A percentile compares a stretch with the other conserved stretches of the same genome.
Evolutionary conservation across 306 rosid species (phyloP).

Genomic region (Vigna reflexopilosa): DNA sequence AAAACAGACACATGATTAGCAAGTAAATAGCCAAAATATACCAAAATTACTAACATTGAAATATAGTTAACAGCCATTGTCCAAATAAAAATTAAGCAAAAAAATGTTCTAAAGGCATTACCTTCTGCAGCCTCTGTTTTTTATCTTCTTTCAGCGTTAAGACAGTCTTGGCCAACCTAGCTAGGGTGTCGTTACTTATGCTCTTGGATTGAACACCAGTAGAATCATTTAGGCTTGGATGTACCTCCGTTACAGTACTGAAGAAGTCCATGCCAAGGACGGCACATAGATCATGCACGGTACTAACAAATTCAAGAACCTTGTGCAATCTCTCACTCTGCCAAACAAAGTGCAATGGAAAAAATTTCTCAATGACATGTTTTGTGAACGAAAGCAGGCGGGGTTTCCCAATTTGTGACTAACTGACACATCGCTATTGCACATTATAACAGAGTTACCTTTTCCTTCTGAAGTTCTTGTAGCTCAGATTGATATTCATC

Average conservation of each 20-base stretch:
- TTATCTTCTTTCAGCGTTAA: slow-evolving; percentile 75
- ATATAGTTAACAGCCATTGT: slow-evolving; percentile 5
- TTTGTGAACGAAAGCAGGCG: slow-evolving; percentile 23
- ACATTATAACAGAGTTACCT: slow-evolving; percentile 59
- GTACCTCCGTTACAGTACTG: slow-evolving; percentile 92
- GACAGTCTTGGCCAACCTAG: slow-evolving; percentile 86
- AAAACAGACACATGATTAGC: slow-evolving; percentile 19
- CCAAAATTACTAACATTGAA: slow-evolving; percentile 27
- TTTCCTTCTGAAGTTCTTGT: slow-evolving; percentile 96
- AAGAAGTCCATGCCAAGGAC: slow-evolving; percentile 98
- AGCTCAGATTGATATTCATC: slow-evolving; percentile 91
- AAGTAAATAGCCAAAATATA: slow-evolving; percentile 3
- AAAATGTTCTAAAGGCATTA: slow-evolving; percentile 38
- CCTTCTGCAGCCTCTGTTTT: slow-evolving; percentile 83
- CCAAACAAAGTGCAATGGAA: slow-evolving; percentile 47
- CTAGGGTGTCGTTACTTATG: slow-evolving; percentile 90
- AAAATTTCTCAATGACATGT: slow-evolving; percentile 36
- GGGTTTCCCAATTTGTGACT: slow-evolving; percentile 17
- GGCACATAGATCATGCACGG: slow-evolving; percentile 94
- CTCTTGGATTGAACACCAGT: slow-evolving; percentile 93
- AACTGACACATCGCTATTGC: slow-evolving; percentile 41
- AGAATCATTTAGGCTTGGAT: slow-evolving; percentile 95
- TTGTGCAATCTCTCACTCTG: slow-evolving; percentile 90
- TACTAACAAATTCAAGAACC: slow-evolving; percentile 89
- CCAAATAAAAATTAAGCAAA: slow-evolving; percentile 6